These are phyloP conservation scores for Nepenthes alata DNA, from an alignment of 179 eudicot species.

Conservation along the genomic window DNA sequence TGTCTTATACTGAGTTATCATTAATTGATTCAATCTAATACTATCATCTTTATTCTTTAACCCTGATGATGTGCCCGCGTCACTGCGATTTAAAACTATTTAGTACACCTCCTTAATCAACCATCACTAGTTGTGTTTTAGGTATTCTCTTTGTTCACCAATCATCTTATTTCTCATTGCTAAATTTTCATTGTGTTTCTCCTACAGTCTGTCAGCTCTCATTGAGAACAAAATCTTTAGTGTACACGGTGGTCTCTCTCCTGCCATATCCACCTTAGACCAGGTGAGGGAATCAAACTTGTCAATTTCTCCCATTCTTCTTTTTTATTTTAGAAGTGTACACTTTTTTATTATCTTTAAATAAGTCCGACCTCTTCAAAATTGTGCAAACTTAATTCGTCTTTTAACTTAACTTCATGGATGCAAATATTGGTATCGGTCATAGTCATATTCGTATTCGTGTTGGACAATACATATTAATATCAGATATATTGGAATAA, in stretches of 20 bases:
- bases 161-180: background rate
- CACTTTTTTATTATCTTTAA: background rate
- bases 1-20: no score
- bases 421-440: no score
- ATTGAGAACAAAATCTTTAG: conserved; percentile 84
- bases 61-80: no score
- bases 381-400: background rate
- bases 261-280: conserved; percentile 63
- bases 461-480: background rate
- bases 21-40: no score
- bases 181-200: conserved; percentile 6
- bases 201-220: conserved; percentile 75
- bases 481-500: no score
- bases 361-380: background rate
- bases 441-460: background rate
- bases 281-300: conserved; percentile 41
- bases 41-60: no score
- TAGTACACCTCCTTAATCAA: no score
- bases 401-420: background rate
- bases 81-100: no score
- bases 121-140: no score
- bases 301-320: background rate
- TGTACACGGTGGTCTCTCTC: conserved; percentile 97
- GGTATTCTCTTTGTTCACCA: background rate
- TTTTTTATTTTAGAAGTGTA: background rate